These are phyloP conservation scores for Backusella australiensis DNA, from an alignment of 192 early-diverging fungal genomes.

Conservation along the genomic window DNA sequence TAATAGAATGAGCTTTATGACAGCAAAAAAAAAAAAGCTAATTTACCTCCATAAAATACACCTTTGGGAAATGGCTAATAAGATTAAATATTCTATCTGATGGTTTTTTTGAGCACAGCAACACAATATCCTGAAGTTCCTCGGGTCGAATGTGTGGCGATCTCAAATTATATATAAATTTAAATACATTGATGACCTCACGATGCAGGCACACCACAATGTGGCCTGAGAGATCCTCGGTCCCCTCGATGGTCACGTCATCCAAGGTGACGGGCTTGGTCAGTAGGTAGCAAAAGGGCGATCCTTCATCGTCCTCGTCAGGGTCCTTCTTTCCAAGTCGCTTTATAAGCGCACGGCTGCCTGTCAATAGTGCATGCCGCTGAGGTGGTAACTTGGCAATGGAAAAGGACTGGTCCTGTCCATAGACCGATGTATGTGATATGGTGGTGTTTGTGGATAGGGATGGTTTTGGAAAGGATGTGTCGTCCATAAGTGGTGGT, in stretches of 20 bases:
- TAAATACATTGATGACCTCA: constrained; percentile 33
- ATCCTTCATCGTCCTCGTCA: neutral
- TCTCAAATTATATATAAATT: constrained; percentile 28
- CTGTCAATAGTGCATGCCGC: constrained; percentile 17
- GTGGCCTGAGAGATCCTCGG: constrained; percentile 21
- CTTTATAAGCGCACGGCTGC: constrained; percentile 8
- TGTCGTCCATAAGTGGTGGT: neutral
- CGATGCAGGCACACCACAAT: constrained; percentile 42
- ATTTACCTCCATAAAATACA: constrained; percentile 41
- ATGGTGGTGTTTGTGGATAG: neutral
- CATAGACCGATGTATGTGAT: neutral
- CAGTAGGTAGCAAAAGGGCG: constrained; percentile 13
- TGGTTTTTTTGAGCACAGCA: constrained; percentile 35
- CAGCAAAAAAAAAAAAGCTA: neutral
- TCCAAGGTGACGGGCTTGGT: neutral
- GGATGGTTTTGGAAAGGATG: neutral
- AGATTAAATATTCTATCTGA: constrained; percentile 34
- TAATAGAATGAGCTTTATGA: constrained; percentile 25
- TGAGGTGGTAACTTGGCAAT: constrained; percentile 1
- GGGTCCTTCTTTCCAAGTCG: constrained; percentile 1
- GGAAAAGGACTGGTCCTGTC: neutral
- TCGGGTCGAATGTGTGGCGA: constrained; percentile 31
- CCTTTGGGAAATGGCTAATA: constrained; percentile 39
- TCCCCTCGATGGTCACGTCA: neutral
- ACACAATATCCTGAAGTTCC: constrained; percentile 46